Base-by-base conservation (phyloP, 2,329 filamentous ascomycete genomes). In the Cladosporium sp. region DNA sequence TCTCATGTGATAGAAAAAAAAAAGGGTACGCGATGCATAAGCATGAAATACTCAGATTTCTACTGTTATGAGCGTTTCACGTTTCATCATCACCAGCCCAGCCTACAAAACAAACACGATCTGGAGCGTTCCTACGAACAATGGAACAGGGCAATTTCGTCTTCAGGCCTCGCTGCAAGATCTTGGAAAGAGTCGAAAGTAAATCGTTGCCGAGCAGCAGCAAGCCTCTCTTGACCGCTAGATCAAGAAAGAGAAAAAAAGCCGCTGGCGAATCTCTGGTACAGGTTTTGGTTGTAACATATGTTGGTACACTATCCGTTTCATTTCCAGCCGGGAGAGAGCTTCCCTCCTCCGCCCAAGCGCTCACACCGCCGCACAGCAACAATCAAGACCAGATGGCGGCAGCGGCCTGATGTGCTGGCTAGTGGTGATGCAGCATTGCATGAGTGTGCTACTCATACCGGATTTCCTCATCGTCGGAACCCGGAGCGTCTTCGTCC, bases 381-480 rank as follows among this genome's bases (percentile, higher is more conserved):
- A 32, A 32, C 28, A 32, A 32, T n/a, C n/a, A n/a, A n/a, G n/a
- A n/a, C n/a, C 28, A 32, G 12, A 32, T 32, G 13, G 45, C 45
- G 28, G 28, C 12, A 7, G 45, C 45, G 28, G 28, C 45, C n/a
- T 48, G 45, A 3, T 17, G 28, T 37, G 47, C 47, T 24, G 22
- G 28, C 32, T 20, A 19, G 42, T 28, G 22, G 34, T 50, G 47
- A 50, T 50, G 37, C 47, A 50, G 47, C 47, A 36, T 50, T 50
- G 47, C 47, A 50, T 35, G 19, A 35, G 37, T 42, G 54, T 34
- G 50, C 61, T 57, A 67, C 55, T 67, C 66, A 51, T 67, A 67
- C 53, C 57, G 59, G 44, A 68, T 69, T 55, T 68, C 65, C 40
- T 67, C 66, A 37, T 66, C 65, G 34, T 63, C 64, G n/a, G 63